phyloP scores from a whole-genome alignment of 441 rosid species.

The Bruguiera hainesii region DNA sequence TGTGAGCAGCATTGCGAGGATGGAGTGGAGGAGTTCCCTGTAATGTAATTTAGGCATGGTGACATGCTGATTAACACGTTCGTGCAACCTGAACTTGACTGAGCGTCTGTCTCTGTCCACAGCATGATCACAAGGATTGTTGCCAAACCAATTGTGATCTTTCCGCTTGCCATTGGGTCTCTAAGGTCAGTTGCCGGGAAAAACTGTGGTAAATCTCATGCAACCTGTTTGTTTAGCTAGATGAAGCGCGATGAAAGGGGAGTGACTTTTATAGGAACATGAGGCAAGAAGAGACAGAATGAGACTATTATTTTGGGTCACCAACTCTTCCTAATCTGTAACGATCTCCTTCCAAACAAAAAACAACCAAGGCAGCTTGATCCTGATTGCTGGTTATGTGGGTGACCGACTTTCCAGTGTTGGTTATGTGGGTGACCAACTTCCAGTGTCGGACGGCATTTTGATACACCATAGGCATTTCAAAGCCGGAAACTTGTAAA shows the following conservation, averaged over 20 bases:
- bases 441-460: slow-evolving; percentile 2
- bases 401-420: slow-evolving; percentile 32
- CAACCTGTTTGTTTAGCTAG: slow-evolving; percentile 15
- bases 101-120: slow-evolving; percentile 49
- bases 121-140: slow-evolving; percentile 34
- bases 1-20: slow-evolving; percentile 72
- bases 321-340: slow-evolving; percentile 31
- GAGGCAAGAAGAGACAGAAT: background rate
- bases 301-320: slow-evolving; percentile 23
- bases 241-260: slow-evolving; percentile 10
- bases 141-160: slow-evolving; percentile 32
- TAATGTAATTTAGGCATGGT: slow-evolving; percentile 77
- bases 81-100: slow-evolving; percentile 57
- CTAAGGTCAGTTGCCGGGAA: background rate
- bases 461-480: background rate
- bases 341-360: background rate
- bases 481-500: slow-evolving; percentile 10
- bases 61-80: slow-evolving; percentile 60
- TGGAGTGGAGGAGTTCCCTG: slow-evolving; percentile 68
- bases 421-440: slow-evolving; percentile 33
- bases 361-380: slow-evolving; percentile 9
- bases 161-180: slow-evolving; percentile 30
- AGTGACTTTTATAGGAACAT: slow-evolving; percentile 21
- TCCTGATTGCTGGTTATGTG: slow-evolving; percentile 1
- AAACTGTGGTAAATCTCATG: slow-evolving; percentile 5